Conservation (phyloP, 805 yeast genomes). For the Torulaspora delbrueckii region DNA sequence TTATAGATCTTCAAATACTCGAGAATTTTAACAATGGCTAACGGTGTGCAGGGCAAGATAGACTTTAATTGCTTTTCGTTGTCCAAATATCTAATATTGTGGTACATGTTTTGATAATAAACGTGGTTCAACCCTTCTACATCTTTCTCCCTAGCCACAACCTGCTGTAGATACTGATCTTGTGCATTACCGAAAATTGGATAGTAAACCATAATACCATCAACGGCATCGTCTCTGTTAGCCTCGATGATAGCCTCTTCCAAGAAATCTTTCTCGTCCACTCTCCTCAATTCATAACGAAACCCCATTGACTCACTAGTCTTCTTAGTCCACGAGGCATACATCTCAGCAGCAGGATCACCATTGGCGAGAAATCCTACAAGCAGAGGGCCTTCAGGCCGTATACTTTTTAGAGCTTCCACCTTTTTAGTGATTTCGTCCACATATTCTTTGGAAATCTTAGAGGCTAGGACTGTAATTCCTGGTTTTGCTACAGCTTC, state of each 20-base stretch:
- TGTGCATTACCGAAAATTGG: slow-evolving; percentile 95
- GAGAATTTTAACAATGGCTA: slow-evolving; percentile 88
- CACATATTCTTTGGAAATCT: slow-evolving; percentile 75
- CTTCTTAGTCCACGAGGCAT: slow-evolving; percentile 93
- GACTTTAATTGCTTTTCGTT: slow-evolving; percentile 65
- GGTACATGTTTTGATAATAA: slow-evolving; percentile 92
- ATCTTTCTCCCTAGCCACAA: slow-evolving; percentile 85
- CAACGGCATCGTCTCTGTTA: slow-evolving; percentile 65
- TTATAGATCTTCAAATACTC: slow-evolving; percentile 90
- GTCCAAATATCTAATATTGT: slow-evolving; percentile 82
- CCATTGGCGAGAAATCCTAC: slow-evolving; percentile 90
- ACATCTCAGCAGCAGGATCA: slow-evolving; percentile 94
- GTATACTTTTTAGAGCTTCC: slow-evolving; percentile 36
- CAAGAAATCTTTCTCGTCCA: slow-evolving; percentile 68
- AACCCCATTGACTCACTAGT: slow-evolving; percentile 86
- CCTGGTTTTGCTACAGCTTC: slow-evolving; percentile 41
- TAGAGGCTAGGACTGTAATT: slow-evolving; percentile 79
- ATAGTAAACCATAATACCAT: slow-evolving; percentile 95
- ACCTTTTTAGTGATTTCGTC: slow-evolving; percentile 66
- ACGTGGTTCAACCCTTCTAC: slow-evolving; percentile 92
- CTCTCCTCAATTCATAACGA: slow-evolving; percentile 67
- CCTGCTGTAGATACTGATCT: slow-evolving; percentile 93
- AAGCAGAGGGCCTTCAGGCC: slow-evolving; percentile 57
- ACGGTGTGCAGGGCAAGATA: slow-evolving; percentile 92
- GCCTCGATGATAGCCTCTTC: slow-evolving; percentile 82